phyloP scores from a whole-genome alignment of 305 asterid species.

The Solanum hybrid region DNA sequence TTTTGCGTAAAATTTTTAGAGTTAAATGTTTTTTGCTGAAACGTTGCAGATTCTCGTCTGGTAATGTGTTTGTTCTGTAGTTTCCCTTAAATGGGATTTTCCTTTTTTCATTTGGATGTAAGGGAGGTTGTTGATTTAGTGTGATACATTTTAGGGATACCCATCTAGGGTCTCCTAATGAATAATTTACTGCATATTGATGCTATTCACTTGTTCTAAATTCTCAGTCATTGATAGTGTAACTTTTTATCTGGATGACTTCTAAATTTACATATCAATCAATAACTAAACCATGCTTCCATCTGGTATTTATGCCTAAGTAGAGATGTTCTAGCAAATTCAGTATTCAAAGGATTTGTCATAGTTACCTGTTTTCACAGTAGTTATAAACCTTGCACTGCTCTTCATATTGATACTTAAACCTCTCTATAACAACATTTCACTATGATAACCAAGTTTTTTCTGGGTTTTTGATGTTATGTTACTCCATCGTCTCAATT shows the following conservation, averaged over 20 bases:
- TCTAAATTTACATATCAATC: neutral
- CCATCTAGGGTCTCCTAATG: slow-evolving; percentile 6
- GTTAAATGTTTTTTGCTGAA: neutral
- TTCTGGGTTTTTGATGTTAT: neutral
- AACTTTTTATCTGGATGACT: neutral
- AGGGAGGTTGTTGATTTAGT: slow-evolving; percentile 11
- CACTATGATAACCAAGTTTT: neutral
- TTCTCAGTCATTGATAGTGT: neutral
- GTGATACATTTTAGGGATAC: slow-evolving; percentile 5
- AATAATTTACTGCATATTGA: slow-evolving; percentile 3
- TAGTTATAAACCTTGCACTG: neutral
- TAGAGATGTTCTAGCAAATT: neutral
- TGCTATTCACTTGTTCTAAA: neutral
- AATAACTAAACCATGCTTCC: neutral
- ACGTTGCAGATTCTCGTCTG: slow-evolving; percentile 8
- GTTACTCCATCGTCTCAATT: neutral
- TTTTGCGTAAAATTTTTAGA: neutral
- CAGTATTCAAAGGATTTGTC: neutral
- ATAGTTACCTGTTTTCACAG: neutral
- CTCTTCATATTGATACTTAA: neutral
- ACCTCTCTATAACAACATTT: neutral
- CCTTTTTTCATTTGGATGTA: slow-evolving; percentile 7
- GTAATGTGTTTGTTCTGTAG: neutral
- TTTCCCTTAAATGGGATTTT: neutral
- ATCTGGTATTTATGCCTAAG: neutral